Evolutionary conservation across 352 stramenopile genomes (phyloP), one percentile per base, ranked within the genome.

Genomic region (Globisporangium nagaii): DNA sequence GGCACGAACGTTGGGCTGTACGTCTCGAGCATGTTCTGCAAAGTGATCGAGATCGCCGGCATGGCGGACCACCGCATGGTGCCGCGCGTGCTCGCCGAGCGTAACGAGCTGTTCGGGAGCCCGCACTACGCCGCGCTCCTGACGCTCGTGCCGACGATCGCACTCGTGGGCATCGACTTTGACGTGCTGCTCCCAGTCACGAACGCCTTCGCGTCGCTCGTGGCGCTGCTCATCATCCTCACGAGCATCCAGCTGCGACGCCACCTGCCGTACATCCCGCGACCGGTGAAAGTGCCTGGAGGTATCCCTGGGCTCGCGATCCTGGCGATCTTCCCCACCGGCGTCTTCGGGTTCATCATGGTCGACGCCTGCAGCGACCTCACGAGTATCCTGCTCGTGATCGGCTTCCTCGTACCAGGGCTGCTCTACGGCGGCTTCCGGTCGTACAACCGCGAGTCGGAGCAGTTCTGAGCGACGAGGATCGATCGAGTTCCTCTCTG

Each of bases 1-100:
- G 75, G 86, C 40, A 85, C 69, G n/a, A 95, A 88, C 55, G 73
- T 96, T 51, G 92, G 84, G 11, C 65, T 96, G 40, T 97, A 96
- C 65, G 68, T 93, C 62, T 81, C 79, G 15, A 89, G 95, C 58
- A 85, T 97, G 70, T 93, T 79, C n/a, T 79, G 73, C 15, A 83
- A 97, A 66, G 73, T 90, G 27, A 92, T 84, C 48, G 76, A 96
- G 66, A 53, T 97, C 4, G 55, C 56, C 5, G 68, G 68, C 19
- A 82, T 86, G 73, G 72, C 86, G 10, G 75, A 96, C 49, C 69
- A 81, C 37, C 73, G 77, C 25, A 73, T 95, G 41, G 42, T 96
- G 19, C 87, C 84, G 4, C 70, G 73, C n/a, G 54, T 81, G 15
- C 84, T 97, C 37, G 73, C 78, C 9, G 84, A 63, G 1, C 61